phyloP scores from a whole-genome alignment of 2,329 filamentous ascomycete species.

The Didymella glomerata region DNA sequence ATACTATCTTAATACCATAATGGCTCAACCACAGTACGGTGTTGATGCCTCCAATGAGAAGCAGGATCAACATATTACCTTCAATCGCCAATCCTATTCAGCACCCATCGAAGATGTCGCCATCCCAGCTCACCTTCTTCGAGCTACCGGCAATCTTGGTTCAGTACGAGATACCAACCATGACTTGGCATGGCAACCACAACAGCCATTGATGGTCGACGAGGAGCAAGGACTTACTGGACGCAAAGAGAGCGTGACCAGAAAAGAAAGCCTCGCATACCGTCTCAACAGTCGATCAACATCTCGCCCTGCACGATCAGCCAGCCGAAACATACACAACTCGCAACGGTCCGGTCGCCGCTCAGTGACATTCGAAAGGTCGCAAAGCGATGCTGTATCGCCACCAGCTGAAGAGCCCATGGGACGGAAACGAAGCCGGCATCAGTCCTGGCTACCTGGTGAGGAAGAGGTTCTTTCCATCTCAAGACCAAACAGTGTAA shows the following conservation, averaged over 20 bases:
- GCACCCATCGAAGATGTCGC: conserved; percentile 28
- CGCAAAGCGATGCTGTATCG: neutral
- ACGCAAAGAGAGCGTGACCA: conserved; percentile 16
- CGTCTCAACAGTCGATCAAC: conserved; percentile 17
- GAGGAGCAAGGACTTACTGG: conserved; percentile 21
- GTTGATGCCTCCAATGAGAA: conserved; percentile 8
- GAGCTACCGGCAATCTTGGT: conserved; percentile 26
- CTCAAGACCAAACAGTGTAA: conserved; percentile 15
- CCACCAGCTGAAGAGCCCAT: neutral
- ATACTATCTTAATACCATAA: conserved; percentile 18
- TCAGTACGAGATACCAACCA: conserved; percentile 28
- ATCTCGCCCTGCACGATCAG: conserved; percentile 8
- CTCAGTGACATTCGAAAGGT: conserved; percentile 12
- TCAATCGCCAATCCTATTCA: conserved; percentile 18
- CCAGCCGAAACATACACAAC: neutral
- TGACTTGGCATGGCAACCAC: conserved; percentile 27
- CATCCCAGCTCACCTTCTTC: conserved; percentile 35
- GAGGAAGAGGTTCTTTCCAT: conserved; percentile 15
- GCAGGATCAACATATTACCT: conserved; percentile 8
- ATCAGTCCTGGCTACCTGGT: conserved; percentile 13
- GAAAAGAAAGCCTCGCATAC: conserved; percentile 13
- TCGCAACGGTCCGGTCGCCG: conserved; percentile 12
- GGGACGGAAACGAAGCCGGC: neutral
- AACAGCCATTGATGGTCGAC: conserved; percentile 23
- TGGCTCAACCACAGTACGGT: conserved; percentile 10